Evolutionary conservation across 805 yeast species (phyloP), one percentile per base, ranked within the genome.

Genomic region (Starmerella khaoyaiensis): DNA sequence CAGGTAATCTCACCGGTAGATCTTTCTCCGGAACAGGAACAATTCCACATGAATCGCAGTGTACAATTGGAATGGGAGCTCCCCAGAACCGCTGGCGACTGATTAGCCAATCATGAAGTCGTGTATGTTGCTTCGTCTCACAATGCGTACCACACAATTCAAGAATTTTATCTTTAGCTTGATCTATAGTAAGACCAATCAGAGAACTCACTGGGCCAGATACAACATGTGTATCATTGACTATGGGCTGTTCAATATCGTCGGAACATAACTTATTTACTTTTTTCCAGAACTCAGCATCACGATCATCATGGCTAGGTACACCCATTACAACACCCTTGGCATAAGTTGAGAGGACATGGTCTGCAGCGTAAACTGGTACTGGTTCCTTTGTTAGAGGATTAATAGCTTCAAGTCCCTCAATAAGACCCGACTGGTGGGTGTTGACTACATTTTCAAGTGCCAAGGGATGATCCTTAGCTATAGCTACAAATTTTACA

Each of bases 61-160:
- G 90, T 20, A 90, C 67, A 15, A 90, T 83, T 4, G 98, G 98
- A 37, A 90, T 90, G 2, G 98, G 98, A 0, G 96, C 90, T 19
- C 98, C 98, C 98, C 98, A 90, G 58, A 79, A 87, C 42, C 98
- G 63, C 58, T 90, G 98, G 53, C 98, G 71, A 51, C 93, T 78
- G 32, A 90, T 79, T 20, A 90, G 67, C 98, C 98, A 90, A 54
- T 90, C 98, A 48, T 96, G 68, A 21, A 90, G 61, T 46, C 76
- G 70, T 51, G 67, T 77, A 45, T 75, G 75, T 0, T 68, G 65
- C n/a, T n/a, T n/a, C n/a, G n/a, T n/a, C 4, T 69, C 62, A 3
- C 48, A 40, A 1, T 58, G 46, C 0, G 87, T 95, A 0, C 59
- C 57, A 4, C 21, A 17, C 6, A 47, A 33, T 14, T 52, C 56